A percentile compares a stretch with the other conserved stretches of the same genome.
Evolutionary conservation across 2,329 filamentous ascomycete species (phyloP).

Genomic region (Fonsecaea pedrosoi): DNA sequence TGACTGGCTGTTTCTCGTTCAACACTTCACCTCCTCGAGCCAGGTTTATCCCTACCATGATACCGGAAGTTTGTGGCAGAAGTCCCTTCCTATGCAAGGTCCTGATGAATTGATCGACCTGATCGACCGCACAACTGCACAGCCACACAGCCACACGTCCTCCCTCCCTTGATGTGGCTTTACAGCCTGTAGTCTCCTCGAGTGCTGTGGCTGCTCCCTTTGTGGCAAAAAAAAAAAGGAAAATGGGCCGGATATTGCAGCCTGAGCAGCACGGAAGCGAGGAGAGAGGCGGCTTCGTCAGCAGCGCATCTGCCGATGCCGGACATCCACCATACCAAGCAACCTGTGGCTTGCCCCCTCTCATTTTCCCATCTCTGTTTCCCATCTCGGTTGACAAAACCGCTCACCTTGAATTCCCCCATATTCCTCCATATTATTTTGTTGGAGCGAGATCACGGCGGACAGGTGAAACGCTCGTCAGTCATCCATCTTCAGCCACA

Average conservation of each 20-base stretch:
- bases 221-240: conserved; percentile 4
- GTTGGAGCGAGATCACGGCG: conserved; percentile 13
- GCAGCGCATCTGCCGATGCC: not conserved
- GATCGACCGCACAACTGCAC: conserved; percentile 21
- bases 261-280: conserved; percentile 1
- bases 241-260: not conserved
- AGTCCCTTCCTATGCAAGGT: conserved; percentile 5
- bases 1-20: conserved; percentile 2
- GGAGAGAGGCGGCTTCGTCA: not conserved
- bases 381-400: conserved; percentile 17
- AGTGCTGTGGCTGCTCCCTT: conserved; percentile 15
- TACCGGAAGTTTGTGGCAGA: conserved; percentile 3
- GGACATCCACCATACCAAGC: not conserved
- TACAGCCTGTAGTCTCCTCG: not conserved
- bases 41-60: conserved; percentile 17
- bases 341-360: conserved; percentile 16
- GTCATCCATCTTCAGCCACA: conserved; percentile 11
- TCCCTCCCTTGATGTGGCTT: not conserved
- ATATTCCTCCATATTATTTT: conserved; percentile 8
- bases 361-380: conserved; percentile 7
- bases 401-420: conserved; percentile 2
- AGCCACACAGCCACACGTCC: conserved; percentile 9
- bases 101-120: conserved; percentile 23
- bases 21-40: conserved; percentile 1
- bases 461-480: conserved; percentile 15